Base-by-base conservation (phyloP, 768 basidiomycete genomes). In the Holtermannia corniformis region DNA sequence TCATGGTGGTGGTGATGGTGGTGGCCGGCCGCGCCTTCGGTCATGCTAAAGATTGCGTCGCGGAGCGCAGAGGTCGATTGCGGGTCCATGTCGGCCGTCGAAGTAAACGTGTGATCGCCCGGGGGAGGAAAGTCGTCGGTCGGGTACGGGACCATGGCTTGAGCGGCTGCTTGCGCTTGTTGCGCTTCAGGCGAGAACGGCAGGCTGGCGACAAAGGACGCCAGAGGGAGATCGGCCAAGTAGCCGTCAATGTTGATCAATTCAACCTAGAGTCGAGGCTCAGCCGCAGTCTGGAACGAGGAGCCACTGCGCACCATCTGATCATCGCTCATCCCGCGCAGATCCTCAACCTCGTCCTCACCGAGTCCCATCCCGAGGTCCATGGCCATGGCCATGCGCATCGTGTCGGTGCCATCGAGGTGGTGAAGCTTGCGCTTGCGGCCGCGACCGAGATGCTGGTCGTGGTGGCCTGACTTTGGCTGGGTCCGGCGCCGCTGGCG, bases 171-270 rank as follows among this genome's bases (percentile, higher is more conserved):
- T 16, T 37, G 16, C 28, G 42, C 16, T 51, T 51, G 2, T 55
- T 37, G 32, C 16, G 32, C 32, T 37, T 37, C 47, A 16, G 57
- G 52, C 16, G 48, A 57, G 26, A 57, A 68, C 12, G 67, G 67
- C 0, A 68, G 56, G 37, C 65, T 68, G 41, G 62, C 62, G 23
- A 63, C 62, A 49, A 64, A 68, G 2, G 58, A 61, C 5, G 60
- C 59, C 3, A 68, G 50, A 1, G 67, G 67, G 3, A 68, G 56
- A 44, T 68, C 67, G 27, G 67, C 67, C 7, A 68, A 60, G 50
- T 68, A 68, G 1, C 67, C 67, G 32, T 68, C 67, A 20, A 68
- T 62, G 5, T 64, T 64, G 26, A 68, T 61, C 21, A 62, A 63
- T 53, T 68, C 67, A 41, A 68, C 57, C 66, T 68, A 46, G 4